A percentile compares a stretch with the other conserved stretches of the same genome.
Evolutionary conservation across 2,329 filamentous ascomycete genomes (phyloP).

Genomic region (Apiospora rasikravindrae): DNA sequence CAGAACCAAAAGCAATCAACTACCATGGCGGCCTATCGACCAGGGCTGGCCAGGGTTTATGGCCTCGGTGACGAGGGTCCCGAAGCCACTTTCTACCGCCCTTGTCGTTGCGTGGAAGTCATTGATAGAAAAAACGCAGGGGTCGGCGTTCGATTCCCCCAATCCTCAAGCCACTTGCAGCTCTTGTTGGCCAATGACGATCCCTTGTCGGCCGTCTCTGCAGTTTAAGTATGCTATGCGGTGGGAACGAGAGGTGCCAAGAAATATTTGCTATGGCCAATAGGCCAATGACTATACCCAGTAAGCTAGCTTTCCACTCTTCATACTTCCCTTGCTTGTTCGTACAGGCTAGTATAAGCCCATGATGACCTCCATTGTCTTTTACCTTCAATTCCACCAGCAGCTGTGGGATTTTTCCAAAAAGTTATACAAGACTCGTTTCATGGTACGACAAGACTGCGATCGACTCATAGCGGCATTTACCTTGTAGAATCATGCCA

Average conservation of each 20-base stretch:
- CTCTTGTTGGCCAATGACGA: background rate
- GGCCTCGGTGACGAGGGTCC: background rate
- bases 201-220: background rate
- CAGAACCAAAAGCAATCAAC: constrained; percentile 9
- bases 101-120: background rate
- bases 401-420: background rate
- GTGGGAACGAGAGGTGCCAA: background rate
- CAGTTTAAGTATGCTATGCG: background rate
- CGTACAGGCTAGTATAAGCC: background rate
- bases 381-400: background rate
- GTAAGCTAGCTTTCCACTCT: background rate
- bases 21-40: background rate
- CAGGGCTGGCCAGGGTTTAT: background rate
- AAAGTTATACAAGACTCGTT: background rate
- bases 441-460: background rate
- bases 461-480: background rate
- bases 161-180: background rate
- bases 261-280: background rate
- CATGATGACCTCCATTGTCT: background rate
- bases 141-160: background rate
- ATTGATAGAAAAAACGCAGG: background rate
- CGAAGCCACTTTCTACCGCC: background rate
- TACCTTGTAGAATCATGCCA: background rate
- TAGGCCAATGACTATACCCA: background rate
- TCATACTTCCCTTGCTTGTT: background rate